Conservation (phyloP, 331 rosid species). For the Dryas integrifolia region DNA sequence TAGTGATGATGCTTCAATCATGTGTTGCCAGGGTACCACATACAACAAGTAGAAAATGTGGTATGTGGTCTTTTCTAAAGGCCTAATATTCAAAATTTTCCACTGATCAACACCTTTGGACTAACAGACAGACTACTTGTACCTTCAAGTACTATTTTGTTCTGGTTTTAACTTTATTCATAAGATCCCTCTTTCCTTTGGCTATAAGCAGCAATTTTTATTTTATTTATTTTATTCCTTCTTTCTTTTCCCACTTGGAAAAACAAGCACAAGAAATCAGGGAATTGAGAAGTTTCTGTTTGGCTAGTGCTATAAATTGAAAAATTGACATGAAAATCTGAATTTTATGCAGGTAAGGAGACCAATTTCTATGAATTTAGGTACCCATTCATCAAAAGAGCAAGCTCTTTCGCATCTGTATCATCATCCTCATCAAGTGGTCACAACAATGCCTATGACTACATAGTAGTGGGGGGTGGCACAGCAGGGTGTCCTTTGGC, state of each 20-base stretch:
- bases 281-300: neutral
- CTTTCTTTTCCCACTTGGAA: neutral
- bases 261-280: no score
- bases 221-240: neutral
- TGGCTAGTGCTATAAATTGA: neutral
- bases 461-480: constrained; percentile 92
- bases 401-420: constrained; percentile 62
- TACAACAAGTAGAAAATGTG: neutral
- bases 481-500: constrained; percentile 95
- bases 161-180: neutral
- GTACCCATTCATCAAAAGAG: constrained; percentile 69
- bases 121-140: no score
- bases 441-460: constrained; percentile 50
- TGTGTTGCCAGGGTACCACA: neutral
- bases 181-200: neutral
- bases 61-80: neutral
- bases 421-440: constrained; percentile 50
- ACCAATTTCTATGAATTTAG: constrained; percentile 12
- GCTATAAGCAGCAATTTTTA: neutral
- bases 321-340: neutral
- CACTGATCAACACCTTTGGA: neutral
- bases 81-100: neutral
- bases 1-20: neutral
- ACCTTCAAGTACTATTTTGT: neutral
- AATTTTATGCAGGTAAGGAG: constrained; percentile 47